Conservation (phyloP, 345 rosid species). For the Sonneratia caseolaris region DNA sequence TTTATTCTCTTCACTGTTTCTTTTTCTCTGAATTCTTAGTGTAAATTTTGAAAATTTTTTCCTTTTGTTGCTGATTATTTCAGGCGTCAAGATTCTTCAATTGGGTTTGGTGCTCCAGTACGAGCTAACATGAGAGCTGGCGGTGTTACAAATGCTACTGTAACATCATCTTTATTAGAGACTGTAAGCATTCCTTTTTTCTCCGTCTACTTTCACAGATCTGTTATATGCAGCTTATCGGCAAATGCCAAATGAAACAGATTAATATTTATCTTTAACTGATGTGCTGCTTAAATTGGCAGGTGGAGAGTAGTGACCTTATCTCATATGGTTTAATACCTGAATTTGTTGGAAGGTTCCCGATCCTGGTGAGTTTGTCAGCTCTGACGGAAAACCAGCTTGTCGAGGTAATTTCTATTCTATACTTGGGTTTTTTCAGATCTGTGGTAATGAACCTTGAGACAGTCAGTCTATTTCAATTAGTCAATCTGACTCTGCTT, state of each 20-base stretch:
- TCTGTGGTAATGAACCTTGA: background rate
- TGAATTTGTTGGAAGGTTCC: conserved; percentile 98
- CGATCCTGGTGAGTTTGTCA: conserved; percentile 85
- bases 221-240: background rate
- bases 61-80: background rate
- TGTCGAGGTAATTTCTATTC: conserved; percentile 54
- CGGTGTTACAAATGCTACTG: conserved; percentile 62
- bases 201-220: background rate
- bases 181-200: conserved; percentile 41
- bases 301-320: conserved; percentile 98
- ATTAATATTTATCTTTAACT: background rate
- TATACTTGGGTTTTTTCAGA: background rate
- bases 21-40: background rate
- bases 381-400: conserved; percentile 96
- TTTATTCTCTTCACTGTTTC: conserved; percentile 2
- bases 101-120: conserved; percentile 96
- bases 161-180: conserved; percentile 80
- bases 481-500: background rate
- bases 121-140: conserved; percentile 94
- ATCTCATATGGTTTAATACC: conserved; percentile 93
- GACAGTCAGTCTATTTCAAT: background rate
- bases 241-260: no score
- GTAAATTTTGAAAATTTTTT: conserved; percentile 4
- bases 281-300: conserved; percentile 14
- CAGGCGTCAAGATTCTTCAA: conserved; percentile 97